Conservation (phyloP, 2,329 filamentous ascomycete genomes). For the Myotisia sp. region DNA sequence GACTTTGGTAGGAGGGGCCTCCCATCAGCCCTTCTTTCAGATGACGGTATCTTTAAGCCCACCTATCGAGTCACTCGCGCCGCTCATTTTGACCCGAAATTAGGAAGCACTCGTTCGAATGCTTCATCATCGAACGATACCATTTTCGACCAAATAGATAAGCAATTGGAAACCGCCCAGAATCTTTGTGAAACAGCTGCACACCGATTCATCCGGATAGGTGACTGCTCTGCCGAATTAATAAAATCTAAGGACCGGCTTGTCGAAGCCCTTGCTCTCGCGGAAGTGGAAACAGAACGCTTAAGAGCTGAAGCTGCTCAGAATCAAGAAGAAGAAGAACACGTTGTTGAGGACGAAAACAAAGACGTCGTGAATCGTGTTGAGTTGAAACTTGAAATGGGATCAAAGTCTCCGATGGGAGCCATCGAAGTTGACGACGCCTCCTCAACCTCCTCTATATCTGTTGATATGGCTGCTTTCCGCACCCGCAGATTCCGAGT, state of each 20-base stretch:
- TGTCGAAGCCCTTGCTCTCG: slow-evolving; percentile 46
- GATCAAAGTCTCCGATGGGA: slow-evolving; percentile 12
- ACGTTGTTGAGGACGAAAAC: slow-evolving; percentile 8
- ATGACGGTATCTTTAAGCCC: slow-evolving; percentile 2
- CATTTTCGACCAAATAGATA: slow-evolving; percentile 60
- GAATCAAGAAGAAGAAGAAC: slow-evolving; percentile 9
- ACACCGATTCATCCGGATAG: slow-evolving; percentile 77
- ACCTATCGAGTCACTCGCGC: slow-evolving; percentile 7
- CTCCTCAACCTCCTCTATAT: slow-evolving; percentile 22
- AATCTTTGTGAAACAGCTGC: slow-evolving; percentile 72
- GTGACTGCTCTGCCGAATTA: slow-evolving; percentile 68
- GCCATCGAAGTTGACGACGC: slow-evolving; percentile 26
- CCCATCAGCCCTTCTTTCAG: slow-evolving; percentile 4
- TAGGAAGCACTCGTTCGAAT: slow-evolving; percentile 1
- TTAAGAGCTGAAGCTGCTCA: slow-evolving; percentile 37
- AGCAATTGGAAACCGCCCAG: slow-evolving; percentile 65
- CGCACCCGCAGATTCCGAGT: slow-evolving; percentile 17
- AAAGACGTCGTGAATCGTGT: slow-evolving; percentile 2
- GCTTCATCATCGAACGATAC: slow-evolving; percentile 32
- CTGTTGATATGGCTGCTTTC: slow-evolving; percentile 24
- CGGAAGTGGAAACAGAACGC: slow-evolving; percentile 46
- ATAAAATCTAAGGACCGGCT: slow-evolving; percentile 53
- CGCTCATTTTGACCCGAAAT: slow-evolving; percentile 1
- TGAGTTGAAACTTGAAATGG: slow-evolving; percentile 2
- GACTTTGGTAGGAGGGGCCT: slow-evolving; percentile 12